Conservation (phyloP, 805 yeast species). For the Henningerozyma blattae region DNA sequence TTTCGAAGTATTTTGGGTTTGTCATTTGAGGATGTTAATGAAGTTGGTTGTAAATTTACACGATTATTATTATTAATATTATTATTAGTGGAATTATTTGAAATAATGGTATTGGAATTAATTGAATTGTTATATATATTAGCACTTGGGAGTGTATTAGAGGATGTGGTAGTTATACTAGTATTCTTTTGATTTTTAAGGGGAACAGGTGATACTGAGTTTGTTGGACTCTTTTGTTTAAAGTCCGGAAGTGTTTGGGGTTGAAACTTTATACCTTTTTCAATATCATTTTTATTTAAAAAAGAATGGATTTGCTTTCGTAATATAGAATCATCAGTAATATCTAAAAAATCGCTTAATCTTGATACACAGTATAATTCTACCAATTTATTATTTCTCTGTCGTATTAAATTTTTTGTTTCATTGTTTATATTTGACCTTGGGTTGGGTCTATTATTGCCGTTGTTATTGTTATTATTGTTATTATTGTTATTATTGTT, state of each 20-base stretch:
- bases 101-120: not conserved
- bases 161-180: not conserved
- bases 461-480: not conserved
- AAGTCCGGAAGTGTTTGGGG: slow-evolving; percentile 15
- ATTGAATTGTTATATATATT: too few relatives aligned
- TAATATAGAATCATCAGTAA: slow-evolving; percentile 30
- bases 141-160: too few relatives aligned
- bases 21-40: too few relatives aligned
- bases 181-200: not conserved
- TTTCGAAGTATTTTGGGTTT: too few relatives aligned
- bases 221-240: not conserved
- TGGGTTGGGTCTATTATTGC: too few relatives aligned
- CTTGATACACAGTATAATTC: slow-evolving; percentile 51
- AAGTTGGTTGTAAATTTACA: not conserved
- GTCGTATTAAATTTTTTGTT: slow-evolving; percentile 29
- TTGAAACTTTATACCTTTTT: slow-evolving; percentile 32
- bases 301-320: slow-evolving; percentile 33
- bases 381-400: slow-evolving; percentile 45
- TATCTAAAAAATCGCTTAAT: slow-evolving; percentile 31
- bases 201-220: slow-evolving; percentile 1
- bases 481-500: slow-evolving; percentile 1
- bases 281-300: slow-evolving; percentile 40
- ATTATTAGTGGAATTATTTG: not conserved
- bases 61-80: not conserved
- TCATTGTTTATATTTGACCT: too few relatives aligned